Evolutionary conservation across 495 filamentous ascomycete genomes (phyloP).

Genomic region (Monascus purpureus): DNA sequence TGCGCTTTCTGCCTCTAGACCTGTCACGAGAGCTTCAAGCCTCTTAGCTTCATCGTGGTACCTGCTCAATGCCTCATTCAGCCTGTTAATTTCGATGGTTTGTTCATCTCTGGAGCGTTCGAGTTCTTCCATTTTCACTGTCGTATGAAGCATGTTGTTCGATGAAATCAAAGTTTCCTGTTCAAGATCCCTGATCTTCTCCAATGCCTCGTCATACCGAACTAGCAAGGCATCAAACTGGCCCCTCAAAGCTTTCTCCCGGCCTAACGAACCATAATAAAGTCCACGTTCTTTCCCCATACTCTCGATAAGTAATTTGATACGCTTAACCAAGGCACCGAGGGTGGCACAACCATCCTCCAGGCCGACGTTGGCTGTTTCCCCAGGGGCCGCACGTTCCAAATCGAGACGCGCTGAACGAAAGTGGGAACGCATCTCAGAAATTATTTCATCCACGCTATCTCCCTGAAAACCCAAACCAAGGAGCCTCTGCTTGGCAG

Average conservation of each 20-base stretch:
- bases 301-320: conserved; percentile 22
- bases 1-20: conserved; percentile 42
- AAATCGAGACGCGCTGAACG: conserved; percentile 54
- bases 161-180: conserved; percentile 42
- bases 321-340: conserved; percentile 19
- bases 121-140: conserved; percentile 31
- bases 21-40: conserved; percentile 45
- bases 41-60: conserved; percentile 51
- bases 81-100: conserved; percentile 40
- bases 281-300: conserved; percentile 17
- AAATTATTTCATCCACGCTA: conserved; percentile 33
- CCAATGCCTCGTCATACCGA: conserved; percentile 23
- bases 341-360: conserved; percentile 25
- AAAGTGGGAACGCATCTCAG: conserved; percentile 37
- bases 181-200: conserved; percentile 37
- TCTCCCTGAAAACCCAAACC: conserved; percentile 41
- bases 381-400: conserved; percentile 53
- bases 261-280: conserved; percentile 17
- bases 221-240: conserved; percentile 29
- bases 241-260: conserved; percentile 23
- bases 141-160: conserved; percentile 30
- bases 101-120: conserved; percentile 42
- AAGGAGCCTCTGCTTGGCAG: conserved; percentile 27
- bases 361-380: conserved; percentile 32
- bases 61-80: conserved; percentile 45